These are phyloP conservation scores for Monilinia laxa DNA, from an alignment of 2,329 filamentous ascomycete species.

Conservation along the genomic window DNA sequence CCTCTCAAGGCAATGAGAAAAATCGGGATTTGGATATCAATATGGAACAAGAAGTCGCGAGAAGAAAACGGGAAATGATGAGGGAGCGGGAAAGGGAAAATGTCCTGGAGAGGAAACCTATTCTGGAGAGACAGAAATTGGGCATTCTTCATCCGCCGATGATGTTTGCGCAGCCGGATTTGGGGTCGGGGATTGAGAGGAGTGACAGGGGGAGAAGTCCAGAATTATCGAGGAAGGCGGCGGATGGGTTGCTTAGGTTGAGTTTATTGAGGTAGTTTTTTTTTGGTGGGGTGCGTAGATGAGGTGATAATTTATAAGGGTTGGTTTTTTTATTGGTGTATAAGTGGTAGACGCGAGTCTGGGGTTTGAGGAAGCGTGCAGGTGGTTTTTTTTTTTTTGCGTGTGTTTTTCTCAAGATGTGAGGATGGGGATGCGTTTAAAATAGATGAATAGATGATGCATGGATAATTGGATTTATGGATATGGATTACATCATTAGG, in stretches of 20 bases:
- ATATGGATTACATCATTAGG: too few relatives aligned
- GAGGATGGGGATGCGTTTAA: too few relatives aligned
- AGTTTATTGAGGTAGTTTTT: constrained; percentile 21
- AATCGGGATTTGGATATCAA: not conserved
- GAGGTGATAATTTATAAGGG: too few relatives aligned
- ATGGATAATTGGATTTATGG: too few relatives aligned
- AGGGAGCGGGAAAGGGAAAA: not conserved
- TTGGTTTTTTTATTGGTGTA: too few relatives aligned
- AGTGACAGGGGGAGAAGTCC: constrained; percentile 5
- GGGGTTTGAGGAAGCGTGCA: too few relatives aligned
- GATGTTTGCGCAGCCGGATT: not conserved
- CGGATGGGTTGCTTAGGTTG: constrained; percentile 50
- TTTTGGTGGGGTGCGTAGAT: not conserved
- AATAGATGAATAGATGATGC: too few relatives aligned
- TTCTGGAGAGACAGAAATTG: not conserved
- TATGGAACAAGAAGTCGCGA: not conserved
- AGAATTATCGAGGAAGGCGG: constrained; percentile 49
- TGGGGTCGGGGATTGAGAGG: constrained; percentile 14
- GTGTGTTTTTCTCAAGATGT: too few relatives aligned
- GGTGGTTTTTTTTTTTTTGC: too few relatives aligned
- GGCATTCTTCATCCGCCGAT: not conserved
- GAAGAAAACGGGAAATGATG: not conserved
- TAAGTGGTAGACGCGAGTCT: too few relatives aligned
- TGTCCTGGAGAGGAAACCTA: not conserved
- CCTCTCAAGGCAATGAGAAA: not conserved